A percentile compares a stretch with the other conserved stretches of the same genome.
Conservation (phyloP, 345 rosid species). For the Pistacia vera region DNA sequence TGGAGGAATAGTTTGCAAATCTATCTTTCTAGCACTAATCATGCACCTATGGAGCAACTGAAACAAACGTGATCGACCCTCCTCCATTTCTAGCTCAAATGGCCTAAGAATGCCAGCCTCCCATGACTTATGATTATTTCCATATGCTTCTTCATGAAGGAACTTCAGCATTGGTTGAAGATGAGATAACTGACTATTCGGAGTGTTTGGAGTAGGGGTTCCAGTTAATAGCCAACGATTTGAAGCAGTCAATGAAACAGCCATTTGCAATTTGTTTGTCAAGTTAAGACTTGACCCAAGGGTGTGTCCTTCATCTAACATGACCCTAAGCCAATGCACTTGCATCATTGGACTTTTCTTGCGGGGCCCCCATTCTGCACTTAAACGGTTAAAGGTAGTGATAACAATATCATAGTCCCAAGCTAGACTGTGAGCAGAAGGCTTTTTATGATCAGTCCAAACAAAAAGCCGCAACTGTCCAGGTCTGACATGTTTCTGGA, state of each 20-base stretch:
- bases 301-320: constrained; percentile 98
- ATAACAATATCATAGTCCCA: constrained; percentile 97
- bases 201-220: constrained; percentile 92
- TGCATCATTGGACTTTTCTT: constrained; percentile 87
- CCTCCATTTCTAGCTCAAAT: constrained; percentile 91
- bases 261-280: constrained; percentile 97
- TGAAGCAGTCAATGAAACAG: constrained; percentile 77
- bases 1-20: constrained; percentile 87
- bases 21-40: constrained; percentile 94
- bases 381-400: constrained; percentile 89
- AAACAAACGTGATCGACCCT: constrained; percentile 73
- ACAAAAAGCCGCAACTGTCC: constrained; percentile 75
- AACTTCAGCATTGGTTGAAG: constrained; percentile 91
- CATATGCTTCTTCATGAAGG: constrained; percentile 92
- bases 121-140: constrained; percentile 80
- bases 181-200: constrained; percentile 80
- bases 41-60: constrained; percentile 80
- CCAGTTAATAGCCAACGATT: constrained; percentile 96
- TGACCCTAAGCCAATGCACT: constrained; percentile 95
- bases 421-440: constrained; percentile 84
- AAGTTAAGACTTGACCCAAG: constrained; percentile 91
- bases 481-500: constrained; percentile 73
- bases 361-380: constrained; percentile 87
- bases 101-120: constrained; percentile 92
- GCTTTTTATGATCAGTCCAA: constrained; percentile 67